Base-by-base conservation (phyloP, 768 basidiomycete genomes). In the Coprinopsis sp. region DNA sequence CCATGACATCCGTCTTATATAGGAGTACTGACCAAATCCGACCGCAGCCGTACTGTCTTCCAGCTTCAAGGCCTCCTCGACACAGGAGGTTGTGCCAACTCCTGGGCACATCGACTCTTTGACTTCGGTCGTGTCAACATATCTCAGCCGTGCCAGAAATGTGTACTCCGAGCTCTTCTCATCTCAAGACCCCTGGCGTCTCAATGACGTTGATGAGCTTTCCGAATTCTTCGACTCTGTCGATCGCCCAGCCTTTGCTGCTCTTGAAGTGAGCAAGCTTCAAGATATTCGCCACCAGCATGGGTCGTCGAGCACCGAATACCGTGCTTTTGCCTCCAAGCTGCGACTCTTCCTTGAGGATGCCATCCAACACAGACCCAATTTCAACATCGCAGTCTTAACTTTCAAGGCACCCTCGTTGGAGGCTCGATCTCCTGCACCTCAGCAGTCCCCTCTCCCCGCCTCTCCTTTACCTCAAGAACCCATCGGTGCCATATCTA, bases 41-140 rank as follows among this genome's bases (percentile, higher is more conserved):
- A n/a, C n/a, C n/a, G n/a, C n/a, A 88, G 87, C 72, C 47, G 63
- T 85, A 33, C 56, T 89, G 27, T 83, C 87, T 1, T 55, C 40
- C 24, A 28, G 22, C 7, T 42, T 42, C 27, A 30, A 66, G n/a
- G 62, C 69, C 30, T 47, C 84, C 37, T 54, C 58, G 24, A 69
- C 73, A 10, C 68, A 81, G 3, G 81, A 84, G 60, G 69, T 67
- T 23, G 43, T 73, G 30, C 53, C 61, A 29, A 53, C 59, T 14
- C 59, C 66, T 7, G 52, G 62, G 16, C 56, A 57, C 23, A 55
- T 69, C 6, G 56, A 68, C 12, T 71, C 78, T 4, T 64, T 81
- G 2, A 65, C 73, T 2, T 72, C 72, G 2, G 70, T 86, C n/a
- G 51, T 85, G 6, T 71, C 75, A 24, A 79, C 77, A 5, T 84